These are phyloP conservation scores for Neoarthrinium moseri DNA, from an alignment of 2,329 filamentous ascomycete species.

Conservation along the genomic window DNA sequence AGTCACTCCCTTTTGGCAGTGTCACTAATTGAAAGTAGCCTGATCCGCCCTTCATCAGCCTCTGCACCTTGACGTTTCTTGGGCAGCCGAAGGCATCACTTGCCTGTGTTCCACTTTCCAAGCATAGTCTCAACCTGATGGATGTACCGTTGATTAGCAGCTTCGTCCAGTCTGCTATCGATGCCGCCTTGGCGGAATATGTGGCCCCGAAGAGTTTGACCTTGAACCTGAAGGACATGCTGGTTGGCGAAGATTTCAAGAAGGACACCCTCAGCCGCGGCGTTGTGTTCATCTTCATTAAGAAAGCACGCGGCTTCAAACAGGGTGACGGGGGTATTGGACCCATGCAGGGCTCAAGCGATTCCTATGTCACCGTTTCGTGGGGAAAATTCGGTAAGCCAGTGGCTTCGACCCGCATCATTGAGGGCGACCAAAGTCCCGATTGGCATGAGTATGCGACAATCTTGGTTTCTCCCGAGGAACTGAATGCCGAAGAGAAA, in stretches of 20 bases:
- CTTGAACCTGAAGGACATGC: conserved; percentile 73
- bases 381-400: conserved; percentile 79
- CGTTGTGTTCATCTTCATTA: conserved; percentile 65
- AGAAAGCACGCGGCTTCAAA: conserved; percentile 68
- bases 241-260: conserved; percentile 76
- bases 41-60: conserved; percentile 74
- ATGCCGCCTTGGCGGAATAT: conserved; percentile 72
- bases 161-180: conserved; percentile 73
- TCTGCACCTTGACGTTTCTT: conserved; percentile 72
- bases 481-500: conserved; percentile 70
- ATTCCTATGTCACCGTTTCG: conserved; percentile 69
- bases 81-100: conserved; percentile 73
- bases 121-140: conserved; percentile 70
- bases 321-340: conserved; percentile 65
- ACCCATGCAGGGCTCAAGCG: conserved; percentile 61
- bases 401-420: conserved; percentile 64
- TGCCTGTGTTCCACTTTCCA: conserved; percentile 68
- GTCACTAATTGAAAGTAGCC: conserved; percentile 33
- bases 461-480: conserved; percentile 68
- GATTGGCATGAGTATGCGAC: conserved; percentile 70
- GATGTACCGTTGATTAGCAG: conserved; percentile 72
- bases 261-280: conserved; percentile 68
- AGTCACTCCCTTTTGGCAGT: too few relatives aligned
- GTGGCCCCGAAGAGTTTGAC: conserved; percentile 75
- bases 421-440: conserved; percentile 65